Evolutionary conservation across 2,329 filamentous ascomycete genomes (phyloP).

Genomic region (Trichophyton schoenleinii): DNA sequence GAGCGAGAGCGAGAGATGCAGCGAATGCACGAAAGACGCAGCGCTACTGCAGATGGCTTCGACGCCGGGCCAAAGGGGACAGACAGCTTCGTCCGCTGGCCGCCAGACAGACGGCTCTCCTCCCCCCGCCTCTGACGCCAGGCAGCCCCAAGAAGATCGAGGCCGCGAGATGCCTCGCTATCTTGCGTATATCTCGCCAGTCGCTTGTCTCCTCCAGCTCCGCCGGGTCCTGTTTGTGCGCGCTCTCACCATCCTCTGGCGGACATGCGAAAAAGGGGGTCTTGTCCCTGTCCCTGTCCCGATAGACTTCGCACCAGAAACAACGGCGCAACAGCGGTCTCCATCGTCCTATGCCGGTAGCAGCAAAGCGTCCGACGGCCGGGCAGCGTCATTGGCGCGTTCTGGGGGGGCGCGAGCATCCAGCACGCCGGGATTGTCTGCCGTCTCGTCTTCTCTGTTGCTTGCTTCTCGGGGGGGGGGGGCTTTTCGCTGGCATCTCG

Average conservation of each 20-base stretch:
- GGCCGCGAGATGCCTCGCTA: no score
- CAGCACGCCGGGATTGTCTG: constrained; percentile 3
- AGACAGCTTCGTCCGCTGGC: neutral
- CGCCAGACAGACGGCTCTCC: neutral
- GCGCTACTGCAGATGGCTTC: neutral
- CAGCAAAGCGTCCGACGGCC: neutral
- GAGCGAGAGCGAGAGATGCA: neutral
- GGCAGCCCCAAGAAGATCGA: no score
- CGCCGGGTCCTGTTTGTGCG: neutral
- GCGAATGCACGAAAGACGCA: constrained; percentile 4
- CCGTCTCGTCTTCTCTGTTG: neutral
- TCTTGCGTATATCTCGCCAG: neutral
- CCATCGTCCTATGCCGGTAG: constrained; percentile 1
- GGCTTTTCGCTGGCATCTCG: no score
- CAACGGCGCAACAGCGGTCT: neutral
- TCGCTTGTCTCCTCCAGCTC: neutral
- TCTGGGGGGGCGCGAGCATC: neutral
- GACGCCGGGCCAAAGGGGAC: neutral
- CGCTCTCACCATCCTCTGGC: neutral
- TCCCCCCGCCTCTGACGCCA: no score
- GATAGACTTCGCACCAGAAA: constrained; percentile 2
- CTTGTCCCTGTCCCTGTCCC: neutral
- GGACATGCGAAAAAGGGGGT: neutral
- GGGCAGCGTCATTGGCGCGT: neutral
- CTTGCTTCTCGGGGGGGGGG: neutral